A percentile compares a stretch with the other conserved stretches of the same genome.
Evolutionary conservation across 805 yeast genomes (phyloP).

Genomic region (Candida peoriensis): DNA sequence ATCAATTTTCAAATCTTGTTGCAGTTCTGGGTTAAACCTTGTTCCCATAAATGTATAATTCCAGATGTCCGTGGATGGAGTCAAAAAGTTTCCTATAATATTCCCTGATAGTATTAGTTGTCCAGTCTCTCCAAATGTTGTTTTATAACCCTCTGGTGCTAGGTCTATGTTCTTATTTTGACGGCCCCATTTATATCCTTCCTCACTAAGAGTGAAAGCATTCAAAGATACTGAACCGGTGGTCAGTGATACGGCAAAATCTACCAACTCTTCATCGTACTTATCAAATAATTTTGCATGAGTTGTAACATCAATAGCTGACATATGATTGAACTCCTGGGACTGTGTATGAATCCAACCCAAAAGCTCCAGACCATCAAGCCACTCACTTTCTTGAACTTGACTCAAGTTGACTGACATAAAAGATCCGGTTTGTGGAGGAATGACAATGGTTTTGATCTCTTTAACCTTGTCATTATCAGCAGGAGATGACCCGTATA

Average conservation of each 20-base stretch:
- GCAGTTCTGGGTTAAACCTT: slow-evolving; percentile 62
- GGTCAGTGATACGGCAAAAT: slow-evolving; percentile 64
- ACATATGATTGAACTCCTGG: slow-evolving; percentile 55
- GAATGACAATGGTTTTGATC: slow-evolving; percentile 64
- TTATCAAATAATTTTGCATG: slow-evolving; percentile 38
- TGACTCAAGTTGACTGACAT: slow-evolving; percentile 39
- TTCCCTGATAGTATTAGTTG: slow-evolving; percentile 73
- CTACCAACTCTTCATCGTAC: slow-evolving; percentile 37
- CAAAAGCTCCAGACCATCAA: slow-evolving; percentile 64
- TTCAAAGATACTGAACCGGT: slow-evolving; percentile 82
- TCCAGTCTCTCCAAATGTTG: slow-evolving; percentile 51
- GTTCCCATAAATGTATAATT: slow-evolving; percentile 87
- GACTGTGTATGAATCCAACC: slow-evolving; percentile 96
- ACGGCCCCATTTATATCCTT: slow-evolving; percentile 77
- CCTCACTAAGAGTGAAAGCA: slow-evolving; percentile 54
- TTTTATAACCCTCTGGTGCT: slow-evolving; percentile 63
- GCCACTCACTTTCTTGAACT: slow-evolving; percentile 47
- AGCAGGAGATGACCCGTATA: slow-evolving; percentile 75
- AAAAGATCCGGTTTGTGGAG: slow-evolving; percentile 82
- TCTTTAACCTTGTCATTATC: slow-evolving; percentile 76
- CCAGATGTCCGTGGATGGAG: slow-evolving; percentile 85
- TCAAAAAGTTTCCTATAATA: slow-evolving; percentile 76
- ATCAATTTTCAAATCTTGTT: slow-evolving; percentile 64
- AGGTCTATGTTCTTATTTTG: slow-evolving; percentile 48
- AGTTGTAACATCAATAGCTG: slow-evolving; percentile 66